Conservation (phyloP, 2,329 filamentous ascomycete genomes). For the Alternaria brassicicola region DNA sequence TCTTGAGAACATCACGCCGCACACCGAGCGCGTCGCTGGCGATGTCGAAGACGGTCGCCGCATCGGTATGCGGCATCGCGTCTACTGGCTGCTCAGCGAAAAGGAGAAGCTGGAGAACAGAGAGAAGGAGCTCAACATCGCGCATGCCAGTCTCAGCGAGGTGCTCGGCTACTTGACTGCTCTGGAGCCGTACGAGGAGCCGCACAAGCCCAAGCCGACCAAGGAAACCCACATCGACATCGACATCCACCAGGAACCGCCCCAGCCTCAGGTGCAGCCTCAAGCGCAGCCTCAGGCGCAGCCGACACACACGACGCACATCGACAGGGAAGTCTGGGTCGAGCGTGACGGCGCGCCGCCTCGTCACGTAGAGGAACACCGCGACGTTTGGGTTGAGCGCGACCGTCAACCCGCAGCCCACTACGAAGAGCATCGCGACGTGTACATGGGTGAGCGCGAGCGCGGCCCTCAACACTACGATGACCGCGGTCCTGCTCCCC, state of each 20-base stretch:
- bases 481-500: slow-evolving; percentile 31
- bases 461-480: slow-evolving; percentile 31
- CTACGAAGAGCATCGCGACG: slow-evolving; percentile 35
- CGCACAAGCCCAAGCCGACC: slow-evolving; percentile 26
- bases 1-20: slow-evolving; percentile 47
- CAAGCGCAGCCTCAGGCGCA: slow-evolving; percentile 3
- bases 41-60: slow-evolving; percentile 45
- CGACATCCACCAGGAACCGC: slow-evolving; percentile 31
- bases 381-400: slow-evolving; percentile 39
- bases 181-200: slow-evolving; percentile 40
- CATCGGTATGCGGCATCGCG: slow-evolving; percentile 45
- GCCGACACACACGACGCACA: slow-evolving; percentile 29
- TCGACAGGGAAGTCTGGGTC: slow-evolving; percentile 39
- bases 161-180: slow-evolving; percentile 45
- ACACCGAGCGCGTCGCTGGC: slow-evolving; percentile 44
- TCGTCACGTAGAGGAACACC: slow-evolving; percentile 36
- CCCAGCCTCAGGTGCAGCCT: background rate
- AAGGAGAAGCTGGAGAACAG: slow-evolving; percentile 49
- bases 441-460: slow-evolving; percentile 30
- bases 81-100: slow-evolving; percentile 49
- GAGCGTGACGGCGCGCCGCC: slow-evolving; percentile 35
- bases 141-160: slow-evolving; percentile 44
- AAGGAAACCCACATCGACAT: slow-evolving; percentile 42
- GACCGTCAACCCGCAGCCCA: slow-evolving; percentile 32
- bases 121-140: slow-evolving; percentile 44